A percentile compares a stretch with the other conserved stretches of the same genome.
Conservation (phyloP, 169 alveolate species). For the Miamiensis avidus region DNA sequence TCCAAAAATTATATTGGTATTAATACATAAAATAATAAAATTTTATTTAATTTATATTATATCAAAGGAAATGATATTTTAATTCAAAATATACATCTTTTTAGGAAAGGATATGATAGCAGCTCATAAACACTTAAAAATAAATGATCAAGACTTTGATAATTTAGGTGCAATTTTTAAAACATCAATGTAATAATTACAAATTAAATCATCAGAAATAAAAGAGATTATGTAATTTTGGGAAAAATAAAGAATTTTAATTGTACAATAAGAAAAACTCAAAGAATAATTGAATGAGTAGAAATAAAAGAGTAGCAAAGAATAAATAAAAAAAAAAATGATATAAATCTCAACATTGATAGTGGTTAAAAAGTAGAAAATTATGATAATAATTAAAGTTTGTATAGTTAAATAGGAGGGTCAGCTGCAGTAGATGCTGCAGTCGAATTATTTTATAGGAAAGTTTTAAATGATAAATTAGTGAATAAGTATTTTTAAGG, state of each 20-base stretch:
- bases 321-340: too few species aligned
- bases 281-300: not conserved
- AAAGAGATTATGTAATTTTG: not conserved
- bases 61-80: too few species aligned
- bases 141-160: not conserved
- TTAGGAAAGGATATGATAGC: not conserved
- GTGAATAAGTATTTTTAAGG: too few species aligned
- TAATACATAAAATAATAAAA: too few species aligned
- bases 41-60: too few species aligned
- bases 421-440: not conserved
- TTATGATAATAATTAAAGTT: not conserved
- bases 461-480: too few species aligned
- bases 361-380: not conserved
- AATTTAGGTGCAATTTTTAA: not conserved
- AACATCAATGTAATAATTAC: too few species aligned
- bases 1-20: not conserved
- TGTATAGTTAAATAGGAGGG: not conserved
- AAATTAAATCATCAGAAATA: not conserved
- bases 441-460: too few species aligned
- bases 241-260: not conserved
- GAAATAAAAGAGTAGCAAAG: not conserved
- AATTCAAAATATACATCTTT: not conserved
- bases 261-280: too few species aligned
- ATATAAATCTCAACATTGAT: not conserved
- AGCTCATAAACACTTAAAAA: not conserved